These are phyloP conservation scores for Diplodia scrobiculata DNA, from an alignment of 2,329 filamentous ascomycete genomes.

Conservation along the genomic window DNA sequence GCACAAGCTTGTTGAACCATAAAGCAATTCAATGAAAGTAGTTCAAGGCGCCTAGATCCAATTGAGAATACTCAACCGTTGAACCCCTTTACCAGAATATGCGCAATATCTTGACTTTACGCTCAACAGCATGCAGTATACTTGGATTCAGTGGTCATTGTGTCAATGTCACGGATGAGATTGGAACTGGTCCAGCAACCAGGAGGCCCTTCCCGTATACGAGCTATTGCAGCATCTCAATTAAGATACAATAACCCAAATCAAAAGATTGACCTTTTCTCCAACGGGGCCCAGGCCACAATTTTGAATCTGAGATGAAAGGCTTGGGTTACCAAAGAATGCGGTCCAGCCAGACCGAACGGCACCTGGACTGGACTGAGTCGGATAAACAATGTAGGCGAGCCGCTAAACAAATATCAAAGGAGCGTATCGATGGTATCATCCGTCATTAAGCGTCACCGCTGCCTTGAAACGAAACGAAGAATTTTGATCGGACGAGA, in stretches of 20 bases:
- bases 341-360: slow-evolving; percentile 2
- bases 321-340: slow-evolving; percentile 10
- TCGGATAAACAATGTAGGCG: slow-evolving; percentile 13
- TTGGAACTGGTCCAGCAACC: background rate
- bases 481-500: slow-evolving; percentile 28
- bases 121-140: background rate
- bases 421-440: slow-evolving; percentile 30
- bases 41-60: background rate
- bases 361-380: background rate
- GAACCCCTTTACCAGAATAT: background rate
- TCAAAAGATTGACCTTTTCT: slow-evolving; percentile 20
- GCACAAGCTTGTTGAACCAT: background rate
- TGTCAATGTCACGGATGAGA: background rate
- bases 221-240: slow-evolving; percentile 17
- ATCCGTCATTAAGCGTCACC: slow-evolving; percentile 30
- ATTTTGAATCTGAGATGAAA: slow-evolving; percentile 11
- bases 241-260: slow-evolving; percentile 17
- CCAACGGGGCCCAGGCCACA: slow-evolving; percentile 19
- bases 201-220: slow-evolving; percentile 4
- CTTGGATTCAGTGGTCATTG: background rate
- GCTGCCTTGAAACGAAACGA: slow-evolving; percentile 26
- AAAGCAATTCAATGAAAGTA: background rate
- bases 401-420: slow-evolving; percentile 21
- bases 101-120: background rate
- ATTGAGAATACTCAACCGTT: background rate